Base-by-base conservation (phyloP, 345 rosid genomes). In the Noccaea caerulescens region DNA sequence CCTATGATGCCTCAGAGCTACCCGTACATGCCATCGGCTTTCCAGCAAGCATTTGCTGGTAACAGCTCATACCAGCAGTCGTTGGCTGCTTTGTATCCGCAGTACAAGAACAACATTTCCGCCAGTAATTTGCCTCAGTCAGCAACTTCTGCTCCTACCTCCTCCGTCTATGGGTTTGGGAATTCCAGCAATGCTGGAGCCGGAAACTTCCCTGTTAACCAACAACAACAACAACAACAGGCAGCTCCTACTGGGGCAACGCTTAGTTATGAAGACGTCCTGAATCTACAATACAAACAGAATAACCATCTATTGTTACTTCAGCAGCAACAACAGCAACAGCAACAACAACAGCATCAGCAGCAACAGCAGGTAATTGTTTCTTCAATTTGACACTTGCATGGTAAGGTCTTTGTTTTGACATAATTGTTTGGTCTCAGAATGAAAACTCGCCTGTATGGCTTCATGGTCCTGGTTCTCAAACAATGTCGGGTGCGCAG, bases 1-100 rank as follows among this genome's bases (percentile, higher is more conserved):
- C 95, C 97, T 14, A 80, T 88, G 73, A 72, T 90, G 82, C 91
- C 95, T 58, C 98, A 85, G 81, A 86, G 86, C 83, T 92, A 90
- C 75, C 76, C 97, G 0, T 92, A 88, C 56, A 82, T 92, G 91
- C 93, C 95, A 55, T 85, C 97, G 2, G 88, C 89, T 60, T 92
- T 81, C 70, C 98, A 89, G 84, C 98, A 92, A 82, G 69, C 84
- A 23, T 88, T 80, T 76, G 84, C 96, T 50, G 92, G 94, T 63
- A 92, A 81, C 64, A 89, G 73, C 75, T 62, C 88, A 14, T 92
- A 89, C 75, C 94, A 84, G 61, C 98, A 86, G 81, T 85, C 92
- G 41, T 72, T 90, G 66, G 96, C 96, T 10, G 88, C 91, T 9
- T 74, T 84, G 56, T 92, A 82, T 37, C 98, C 98, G 4, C 98